These are phyloP conservation scores for Hypoxylon sp. DNA, from an alignment of 2,329 filamentous ascomycete species.

Conservation along the genomic window DNA sequence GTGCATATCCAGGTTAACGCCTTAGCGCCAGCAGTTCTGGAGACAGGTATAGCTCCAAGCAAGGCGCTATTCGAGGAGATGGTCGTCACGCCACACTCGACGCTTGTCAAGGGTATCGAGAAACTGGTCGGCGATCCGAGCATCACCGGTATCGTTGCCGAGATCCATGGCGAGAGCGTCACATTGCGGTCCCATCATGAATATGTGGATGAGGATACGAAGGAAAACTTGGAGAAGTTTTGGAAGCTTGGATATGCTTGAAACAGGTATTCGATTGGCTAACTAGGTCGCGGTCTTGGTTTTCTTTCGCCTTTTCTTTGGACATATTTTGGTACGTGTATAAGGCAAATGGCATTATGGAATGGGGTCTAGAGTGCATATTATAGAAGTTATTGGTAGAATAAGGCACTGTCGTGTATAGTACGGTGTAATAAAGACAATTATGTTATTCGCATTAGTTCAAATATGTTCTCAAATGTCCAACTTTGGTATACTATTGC, in stretches of 20 bases:
- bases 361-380: too few species aligned
- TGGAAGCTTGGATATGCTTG: slow-evolving; percentile 58
- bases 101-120: slow-evolving; percentile 54
- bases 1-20: slow-evolving; percentile 60
- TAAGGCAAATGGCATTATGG: too few species aligned
- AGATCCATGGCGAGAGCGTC: slow-evolving; percentile 60
- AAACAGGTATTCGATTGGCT: too few species aligned
- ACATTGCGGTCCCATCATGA: slow-evolving; percentile 55
- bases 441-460: too few species aligned
- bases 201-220: slow-evolving; percentile 58
- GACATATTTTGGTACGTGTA: too few species aligned
- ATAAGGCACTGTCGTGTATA: too few species aligned
- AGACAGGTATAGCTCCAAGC: slow-evolving; percentile 57
- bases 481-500: too few species aligned
- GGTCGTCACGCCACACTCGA: slow-evolving; percentile 60
- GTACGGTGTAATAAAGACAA: too few species aligned
- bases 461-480: too few species aligned
- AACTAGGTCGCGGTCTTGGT: not conserved
- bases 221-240: slow-evolving; percentile 57
- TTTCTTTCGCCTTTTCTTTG: not conserved
- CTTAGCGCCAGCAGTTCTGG: slow-evolving; percentile 58
- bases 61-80: slow-evolving; percentile 57
- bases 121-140: slow-evolving; percentile 52
- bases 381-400: too few species aligned
- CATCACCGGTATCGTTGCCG: slow-evolving; percentile 57